Evolutionary conservation across 306 rosid genomes (phyloP), one percentile per base, ranked within the genome.

Genomic region (Cicer arietinum): DNA sequence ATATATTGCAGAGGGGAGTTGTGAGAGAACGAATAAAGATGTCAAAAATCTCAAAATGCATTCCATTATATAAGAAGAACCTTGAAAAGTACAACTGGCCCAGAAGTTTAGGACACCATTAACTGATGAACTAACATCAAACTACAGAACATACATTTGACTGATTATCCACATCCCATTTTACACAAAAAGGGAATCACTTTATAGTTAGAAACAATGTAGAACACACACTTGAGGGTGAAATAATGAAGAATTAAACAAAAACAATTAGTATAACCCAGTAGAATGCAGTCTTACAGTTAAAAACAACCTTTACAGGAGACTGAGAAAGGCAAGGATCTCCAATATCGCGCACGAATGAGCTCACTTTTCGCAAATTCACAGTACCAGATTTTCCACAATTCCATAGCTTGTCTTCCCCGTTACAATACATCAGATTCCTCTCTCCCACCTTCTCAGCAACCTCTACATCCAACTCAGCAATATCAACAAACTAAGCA

Each of bases 241-340:
- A 3, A 43, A 11, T 60, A 5, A 62, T 58, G 51, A 73, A 50
- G 18, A 7, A 53, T 25, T 1, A 56, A 64, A 80, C 18, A 48
- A 56, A 57, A 63, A 11, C 50, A 71, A 39, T 30, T 12, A 65
- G 9, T 3, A 25, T 45, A 82, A 67, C 52, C 48, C 60, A 76
- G 48, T 6, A 71, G 65, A 47, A 68, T 61, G 48, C 69, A 83
- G 65, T 81, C 88, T 88, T 83, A 89, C 91, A 79, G 86, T 75
- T 16, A 85, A 60, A 43, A 11, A 85, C 87, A 89, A 87, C 96
- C 94, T 87, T 88, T 82, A 84, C 80, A 76, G 89, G 89, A 57
- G 88, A 85, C 20, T 86, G 93, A 63, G 91, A 86, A 64, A 90
- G 89, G 88, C 95, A 93, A 0, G 97, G 97, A 74, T 93, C 91